phyloP scores from a whole-genome alignment of 2,329 filamentous ascomycete genomes.

The Berkeleyomyces basicola region DNA sequence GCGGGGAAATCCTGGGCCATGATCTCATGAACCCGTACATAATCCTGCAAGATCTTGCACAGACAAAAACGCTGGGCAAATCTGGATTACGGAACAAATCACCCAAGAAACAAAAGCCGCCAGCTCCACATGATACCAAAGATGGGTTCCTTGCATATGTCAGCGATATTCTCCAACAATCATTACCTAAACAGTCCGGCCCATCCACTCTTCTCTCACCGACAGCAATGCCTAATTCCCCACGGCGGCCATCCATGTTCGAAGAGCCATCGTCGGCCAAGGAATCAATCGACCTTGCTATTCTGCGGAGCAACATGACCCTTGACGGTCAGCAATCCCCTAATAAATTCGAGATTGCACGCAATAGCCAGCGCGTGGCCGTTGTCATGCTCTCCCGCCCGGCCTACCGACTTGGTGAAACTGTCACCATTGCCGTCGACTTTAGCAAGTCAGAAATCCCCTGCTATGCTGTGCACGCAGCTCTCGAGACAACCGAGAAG shows the following conservation, averaged over 20 bases:
- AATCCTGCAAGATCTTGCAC: conserved; percentile 67
- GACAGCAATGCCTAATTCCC: conserved; percentile 37
- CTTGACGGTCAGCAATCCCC: conserved; percentile 55
- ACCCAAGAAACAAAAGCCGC: conserved; percentile 18
- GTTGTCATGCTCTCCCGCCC: conserved; percentile 80
- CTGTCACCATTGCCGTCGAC: conserved; percentile 68
- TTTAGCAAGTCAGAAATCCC: conserved; percentile 62
- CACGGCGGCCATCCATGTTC: conserved; percentile 36
- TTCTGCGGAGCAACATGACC: conserved; percentile 62
- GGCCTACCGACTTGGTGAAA: conserved; percentile 77
- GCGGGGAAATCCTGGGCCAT: conserved; percentile 79
- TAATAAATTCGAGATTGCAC: conserved; percentile 91
- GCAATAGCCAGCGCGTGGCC: conserved; percentile 79
- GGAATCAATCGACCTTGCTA: conserved; percentile 81
- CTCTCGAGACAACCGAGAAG: conserved; percentile 73
- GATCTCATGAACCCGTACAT: conserved; percentile 92
- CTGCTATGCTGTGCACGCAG: conserved; percentile 71
- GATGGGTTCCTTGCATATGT: conserved; percentile 60
- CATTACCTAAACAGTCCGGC: conserved; percentile 28
- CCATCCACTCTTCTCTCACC: conserved; percentile 50
- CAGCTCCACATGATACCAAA: conserved; percentile 22
- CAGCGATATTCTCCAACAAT: conserved; percentile 51
- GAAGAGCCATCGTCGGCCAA: conserved; percentile 49
- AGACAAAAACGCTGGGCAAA: conserved; percentile 20
- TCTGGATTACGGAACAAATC: conserved; percentile 18